These are phyloP conservation scores for Aspergillus cavernicola DNA, from an alignment of 495 filamentous ascomycete species.

Conservation along the genomic window DNA sequence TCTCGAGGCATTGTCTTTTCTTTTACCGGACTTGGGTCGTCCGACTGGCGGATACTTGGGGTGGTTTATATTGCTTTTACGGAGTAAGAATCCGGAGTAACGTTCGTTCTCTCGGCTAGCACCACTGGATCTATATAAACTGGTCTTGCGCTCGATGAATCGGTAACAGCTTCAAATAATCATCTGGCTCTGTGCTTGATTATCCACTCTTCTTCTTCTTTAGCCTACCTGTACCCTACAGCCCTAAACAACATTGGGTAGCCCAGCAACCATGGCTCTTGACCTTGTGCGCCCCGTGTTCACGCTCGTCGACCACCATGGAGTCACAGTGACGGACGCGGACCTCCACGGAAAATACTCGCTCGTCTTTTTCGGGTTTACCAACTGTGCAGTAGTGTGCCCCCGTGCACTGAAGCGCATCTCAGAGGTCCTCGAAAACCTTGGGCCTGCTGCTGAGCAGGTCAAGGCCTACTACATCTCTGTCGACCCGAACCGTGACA, in stretches of 20 bases:
- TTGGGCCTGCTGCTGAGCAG: background rate
- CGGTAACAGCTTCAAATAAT: background rate
- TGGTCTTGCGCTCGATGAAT: background rate
- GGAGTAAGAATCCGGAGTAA: conserved; percentile 1
- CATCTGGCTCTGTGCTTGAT: background rate
- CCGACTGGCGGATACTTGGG: background rate
- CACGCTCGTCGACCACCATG: conserved; percentile 1
- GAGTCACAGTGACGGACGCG: background rate
- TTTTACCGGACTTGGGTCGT: background rate
- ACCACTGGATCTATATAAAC: background rate
- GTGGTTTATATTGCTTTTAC: background rate
- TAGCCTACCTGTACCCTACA: background rate
- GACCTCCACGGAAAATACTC: background rate
- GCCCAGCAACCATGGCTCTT: too few relatives aligned
- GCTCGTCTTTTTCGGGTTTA: conserved; percentile 5
- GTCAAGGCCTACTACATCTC: conserved; percentile 4
- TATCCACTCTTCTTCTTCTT: background rate
- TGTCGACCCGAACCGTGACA: conserved; percentile 1
- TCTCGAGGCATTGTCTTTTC: background rate
- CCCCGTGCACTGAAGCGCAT: background rate
- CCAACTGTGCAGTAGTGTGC: conserved; percentile 4
- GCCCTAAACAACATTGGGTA: background rate
- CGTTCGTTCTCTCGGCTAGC: background rate
- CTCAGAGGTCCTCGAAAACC: background rate
- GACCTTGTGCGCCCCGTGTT: too few relatives aligned